These are phyloP conservation scores for Tephrocybe rancida DNA, from an alignment of 768 basidiomycete genomes.

Conservation along the genomic window DNA sequence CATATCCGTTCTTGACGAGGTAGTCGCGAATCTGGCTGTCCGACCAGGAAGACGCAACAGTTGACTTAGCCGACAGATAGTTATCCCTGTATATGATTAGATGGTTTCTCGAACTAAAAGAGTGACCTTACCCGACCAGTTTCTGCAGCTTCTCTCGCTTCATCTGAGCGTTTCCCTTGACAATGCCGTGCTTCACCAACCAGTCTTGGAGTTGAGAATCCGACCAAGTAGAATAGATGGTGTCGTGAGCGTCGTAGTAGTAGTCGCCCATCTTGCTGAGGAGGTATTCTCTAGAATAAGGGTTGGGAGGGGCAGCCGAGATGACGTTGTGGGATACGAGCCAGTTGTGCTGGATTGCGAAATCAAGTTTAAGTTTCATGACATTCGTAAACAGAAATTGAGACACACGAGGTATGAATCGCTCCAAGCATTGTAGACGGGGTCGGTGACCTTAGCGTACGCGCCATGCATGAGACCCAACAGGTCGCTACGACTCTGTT, in stretches of 20 bases:
- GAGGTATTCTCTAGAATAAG: slow-evolving; percentile 65
- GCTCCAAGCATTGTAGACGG: slow-evolving; percentile 86
- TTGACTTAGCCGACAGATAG: slow-evolving; percentile 62
- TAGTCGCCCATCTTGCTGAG: slow-evolving; percentile 72
- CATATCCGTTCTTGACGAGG: slow-evolving; percentile 74
- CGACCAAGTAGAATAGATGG: slow-evolving; percentile 70
- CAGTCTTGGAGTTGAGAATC: slow-evolving; percentile 78
- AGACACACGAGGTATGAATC: slow-evolving; percentile 74
- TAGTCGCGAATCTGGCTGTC: slow-evolving; percentile 73
- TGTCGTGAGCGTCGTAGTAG: slow-evolving; percentile 64
- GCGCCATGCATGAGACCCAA: slow-evolving; percentile 66
- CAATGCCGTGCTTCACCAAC: slow-evolving; percentile 72
- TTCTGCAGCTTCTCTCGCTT: slow-evolving; percentile 78
- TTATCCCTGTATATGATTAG: slow-evolving; percentile 51
- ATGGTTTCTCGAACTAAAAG: not conserved
- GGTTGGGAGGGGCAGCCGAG: slow-evolving; percentile 49
- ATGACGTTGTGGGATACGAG: slow-evolving; percentile 78
- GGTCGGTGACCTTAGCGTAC: slow-evolving; percentile 62
- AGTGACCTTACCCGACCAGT: slow-evolving; percentile 57
- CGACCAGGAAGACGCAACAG: slow-evolving; percentile 68
- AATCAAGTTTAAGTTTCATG: not conserved
- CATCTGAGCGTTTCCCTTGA: slow-evolving; percentile 72
- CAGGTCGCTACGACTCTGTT: slow-evolving; percentile 69
- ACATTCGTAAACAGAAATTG: not conserved
- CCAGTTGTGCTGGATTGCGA: slow-evolving; percentile 68